These are phyloP conservation scores for Sherardia arvensis DNA, from an alignment of 257 asterid species.

Conservation along the genomic window DNA sequence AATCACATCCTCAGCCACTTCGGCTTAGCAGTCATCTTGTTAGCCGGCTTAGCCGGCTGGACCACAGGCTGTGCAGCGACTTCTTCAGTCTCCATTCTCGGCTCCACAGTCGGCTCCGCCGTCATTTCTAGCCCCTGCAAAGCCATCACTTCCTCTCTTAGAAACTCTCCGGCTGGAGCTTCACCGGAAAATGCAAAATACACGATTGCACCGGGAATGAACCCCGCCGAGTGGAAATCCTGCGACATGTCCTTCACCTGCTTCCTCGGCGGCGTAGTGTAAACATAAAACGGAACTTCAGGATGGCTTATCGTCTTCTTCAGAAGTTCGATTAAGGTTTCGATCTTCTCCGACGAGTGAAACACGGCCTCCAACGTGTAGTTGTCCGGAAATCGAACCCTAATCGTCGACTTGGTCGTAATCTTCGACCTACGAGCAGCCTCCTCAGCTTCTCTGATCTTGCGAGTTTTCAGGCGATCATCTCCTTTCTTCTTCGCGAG, in stretches of 20 bases:
- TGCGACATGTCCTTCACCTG: constrained; percentile 57
- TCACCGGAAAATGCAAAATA: constrained; percentile 51
- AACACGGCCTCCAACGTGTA: constrained; percentile 70
- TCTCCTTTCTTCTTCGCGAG: constrained; percentile 56
- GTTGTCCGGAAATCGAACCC: constrained; percentile 92
- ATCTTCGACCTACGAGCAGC: constrained; percentile 83
- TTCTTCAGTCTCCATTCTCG: neutral
- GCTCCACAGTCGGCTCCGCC: constrained; percentile 28
- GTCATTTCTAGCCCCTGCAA: no score
- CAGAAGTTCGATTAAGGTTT: constrained; percentile 66
- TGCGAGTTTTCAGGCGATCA: constrained; percentile 81
- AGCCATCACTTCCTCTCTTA: constrained; percentile 70
- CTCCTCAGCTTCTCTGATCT: constrained; percentile 77
- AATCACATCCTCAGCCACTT: constrained; percentile 95
- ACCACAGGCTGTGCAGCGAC: constrained; percentile 7
- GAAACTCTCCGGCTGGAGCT: constrained; percentile 46
- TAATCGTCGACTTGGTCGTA: constrained; percentile 69
- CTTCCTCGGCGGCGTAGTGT: constrained; percentile 96
- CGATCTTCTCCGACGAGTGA: constrained; percentile 78
- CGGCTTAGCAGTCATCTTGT: constrained; percentile 71
- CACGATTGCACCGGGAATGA: constrained; percentile 88
- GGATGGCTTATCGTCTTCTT: constrained; percentile 49
- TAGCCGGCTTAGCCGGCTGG: constrained; percentile 46
- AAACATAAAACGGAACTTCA: constrained; percentile 64
- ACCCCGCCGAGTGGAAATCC: constrained; percentile 80